Evolutionary conservation across 257 asterid genomes (phyloP).

Genomic region (Schizonepeta tenuifolia): DNA sequence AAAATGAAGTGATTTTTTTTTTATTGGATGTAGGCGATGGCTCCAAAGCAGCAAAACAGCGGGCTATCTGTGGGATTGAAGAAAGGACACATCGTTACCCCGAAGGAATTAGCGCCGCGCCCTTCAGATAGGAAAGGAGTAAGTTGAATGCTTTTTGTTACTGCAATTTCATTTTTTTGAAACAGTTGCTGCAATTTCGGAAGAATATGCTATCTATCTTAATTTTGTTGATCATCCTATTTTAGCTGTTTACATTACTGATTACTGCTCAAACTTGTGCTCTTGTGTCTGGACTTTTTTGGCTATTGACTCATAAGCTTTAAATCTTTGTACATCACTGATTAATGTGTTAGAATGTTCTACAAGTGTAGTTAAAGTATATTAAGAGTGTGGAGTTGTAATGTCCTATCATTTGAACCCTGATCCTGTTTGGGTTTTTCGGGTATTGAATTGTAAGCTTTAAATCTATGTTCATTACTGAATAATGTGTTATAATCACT

Average conservation of each 20-base stretch:
- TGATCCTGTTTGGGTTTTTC: too few species aligned
- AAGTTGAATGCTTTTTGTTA: conserved; percentile 19
- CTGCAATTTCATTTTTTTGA: not conserved
- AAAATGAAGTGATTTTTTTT: conserved; percentile 6
- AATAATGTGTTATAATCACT: not conserved
- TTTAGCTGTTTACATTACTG: too few species aligned
- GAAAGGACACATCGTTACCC: conserved; percentile 56
- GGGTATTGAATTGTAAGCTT: too few species aligned
- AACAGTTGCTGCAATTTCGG: not conserved
- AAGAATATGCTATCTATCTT: not conserved
- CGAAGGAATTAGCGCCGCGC: conserved; percentile 53
- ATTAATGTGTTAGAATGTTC: not conserved
- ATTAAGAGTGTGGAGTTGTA: not conserved
- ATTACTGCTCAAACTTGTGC: not conserved
- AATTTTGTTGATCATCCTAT: not conserved
- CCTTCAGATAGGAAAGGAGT: conserved; percentile 60
- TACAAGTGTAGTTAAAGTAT: not conserved
- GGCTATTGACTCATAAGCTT: not conserved
- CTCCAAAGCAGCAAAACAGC: conserved; percentile 54
- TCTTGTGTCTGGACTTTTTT: not conserved
- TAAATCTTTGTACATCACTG: not conserved
- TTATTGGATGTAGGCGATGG: conserved; percentile 42
- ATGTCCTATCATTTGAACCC: too few species aligned
- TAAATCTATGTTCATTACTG: not conserved
- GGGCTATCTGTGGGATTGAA: conserved; percentile 57